phyloP scores from a whole-genome alignment of 2,329 filamentous ascomycete genomes.

The Aureobasidium sp. region DNA sequence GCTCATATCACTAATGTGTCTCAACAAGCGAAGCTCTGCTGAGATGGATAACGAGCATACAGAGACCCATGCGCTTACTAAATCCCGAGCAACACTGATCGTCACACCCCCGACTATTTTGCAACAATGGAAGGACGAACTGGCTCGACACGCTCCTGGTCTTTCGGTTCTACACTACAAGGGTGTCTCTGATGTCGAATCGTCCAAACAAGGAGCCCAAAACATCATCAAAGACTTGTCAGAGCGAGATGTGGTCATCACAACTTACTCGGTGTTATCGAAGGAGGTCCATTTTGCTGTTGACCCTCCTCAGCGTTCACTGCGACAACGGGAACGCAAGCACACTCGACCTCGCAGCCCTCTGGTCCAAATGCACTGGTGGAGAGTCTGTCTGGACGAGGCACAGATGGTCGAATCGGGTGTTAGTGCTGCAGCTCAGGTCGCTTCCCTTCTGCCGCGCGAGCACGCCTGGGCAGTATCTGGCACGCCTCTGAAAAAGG shows the following conservation, averaged over 20 bases:
- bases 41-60: not conserved
- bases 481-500: slow-evolving; percentile 78
- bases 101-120: slow-evolving; percentile 54
- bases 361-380: slow-evolving; percentile 75
- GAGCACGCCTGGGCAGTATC: slow-evolving; percentile 87
- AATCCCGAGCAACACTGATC: slow-evolving; percentile 51
- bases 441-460: slow-evolving; percentile 72
- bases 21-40: slow-evolving; percentile 42
- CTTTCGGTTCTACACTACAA: slow-evolving; percentile 49
- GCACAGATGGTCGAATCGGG: slow-evolving; percentile 91
- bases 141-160: slow-evolving; percentile 47
- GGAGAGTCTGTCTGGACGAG: slow-evolving; percentile 68
- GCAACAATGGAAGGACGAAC: slow-evolving; percentile 54
- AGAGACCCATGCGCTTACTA: slow-evolving; percentile 2
- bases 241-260: slow-evolving; percentile 49
- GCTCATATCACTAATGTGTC: slow-evolving; percentile 58
- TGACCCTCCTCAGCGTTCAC: slow-evolving; percentile 60
- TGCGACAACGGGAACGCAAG: slow-evolving; percentile 50
- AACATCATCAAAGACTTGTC: slow-evolving; percentile 39
- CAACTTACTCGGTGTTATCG: slow-evolving; percentile 61
- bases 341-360: slow-evolving; percentile 64
- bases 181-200: slow-evolving; percentile 33
- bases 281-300: slow-evolving; percentile 70
- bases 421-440: slow-evolving; percentile 69
- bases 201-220: slow-evolving; percentile 26